These are phyloP conservation scores for Xylaria sp. DNA, from an alignment of 2,329 filamentous ascomycete genomes.

Conservation along the genomic window DNA sequence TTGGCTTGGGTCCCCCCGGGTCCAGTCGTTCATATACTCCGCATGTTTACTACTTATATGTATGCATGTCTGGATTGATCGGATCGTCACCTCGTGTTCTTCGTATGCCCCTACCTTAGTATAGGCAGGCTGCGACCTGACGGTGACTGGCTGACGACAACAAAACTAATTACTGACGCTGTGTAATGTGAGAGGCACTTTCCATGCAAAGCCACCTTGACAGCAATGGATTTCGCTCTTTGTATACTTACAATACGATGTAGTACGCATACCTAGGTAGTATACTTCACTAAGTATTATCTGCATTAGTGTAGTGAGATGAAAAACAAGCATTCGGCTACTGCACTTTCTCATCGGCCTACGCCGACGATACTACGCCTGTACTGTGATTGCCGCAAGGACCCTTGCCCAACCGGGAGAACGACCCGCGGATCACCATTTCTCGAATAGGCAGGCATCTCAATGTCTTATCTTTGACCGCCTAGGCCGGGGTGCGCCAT, in stretches of 20 bases:
- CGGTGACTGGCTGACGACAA: neutral
- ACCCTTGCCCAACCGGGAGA: constrained; percentile 23
- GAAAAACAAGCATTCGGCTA: constrained; percentile 4
- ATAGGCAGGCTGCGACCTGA: no score
- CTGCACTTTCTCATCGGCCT: neutral
- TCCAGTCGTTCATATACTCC: neutral
- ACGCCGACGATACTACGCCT: neutral
- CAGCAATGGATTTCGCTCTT: neutral
- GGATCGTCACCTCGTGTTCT: neutral
- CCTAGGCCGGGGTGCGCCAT: neutral
- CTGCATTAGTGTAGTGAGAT: neutral
- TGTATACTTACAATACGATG: neutral
- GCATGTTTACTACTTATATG: neutral
- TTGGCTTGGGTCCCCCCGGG: neutral
- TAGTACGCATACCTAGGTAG: neutral
- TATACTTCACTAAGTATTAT: neutral
- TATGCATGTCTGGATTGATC: no score
- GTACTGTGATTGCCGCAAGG: constrained; percentile 20
- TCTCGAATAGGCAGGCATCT: constrained; percentile 48
- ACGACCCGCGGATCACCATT: constrained; percentile 31
- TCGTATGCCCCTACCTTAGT: neutral
- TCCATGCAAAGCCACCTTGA: neutral
- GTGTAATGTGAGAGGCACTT: neutral
- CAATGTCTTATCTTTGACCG: constrained; percentile 40
- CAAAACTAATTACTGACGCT: neutral